These are phyloP conservation scores for Cladophialophora yegresii DNA, from an alignment of 2,329 filamentous ascomycete species.

Conservation along the genomic window DNA sequence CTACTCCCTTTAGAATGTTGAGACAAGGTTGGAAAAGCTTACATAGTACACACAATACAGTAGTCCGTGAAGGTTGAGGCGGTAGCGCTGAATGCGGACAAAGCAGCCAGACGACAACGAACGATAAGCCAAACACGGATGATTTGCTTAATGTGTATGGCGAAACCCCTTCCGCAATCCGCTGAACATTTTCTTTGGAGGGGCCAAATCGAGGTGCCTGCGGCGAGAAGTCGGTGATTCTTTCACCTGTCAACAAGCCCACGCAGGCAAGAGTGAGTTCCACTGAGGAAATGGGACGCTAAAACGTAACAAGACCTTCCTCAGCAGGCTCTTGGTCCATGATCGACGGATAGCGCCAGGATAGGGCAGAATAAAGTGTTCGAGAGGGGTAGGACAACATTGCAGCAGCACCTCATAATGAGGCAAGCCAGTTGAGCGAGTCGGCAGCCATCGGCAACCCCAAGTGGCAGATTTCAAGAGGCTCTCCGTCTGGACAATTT, in stretches of 20 bases:
- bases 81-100: constrained; percentile 8
- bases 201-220: background rate
- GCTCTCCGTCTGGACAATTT: background rate
- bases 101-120: background rate
- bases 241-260: constrained; percentile 4
- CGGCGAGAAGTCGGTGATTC: background rate
- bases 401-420: constrained; percentile 20
- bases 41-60: background rate
- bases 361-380: constrained; percentile 12
- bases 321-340: constrained; percentile 12
- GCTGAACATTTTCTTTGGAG: background rate
- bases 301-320: background rate
- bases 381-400: constrained; percentile 9
- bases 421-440: constrained; percentile 6
- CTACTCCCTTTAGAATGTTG: background rate
- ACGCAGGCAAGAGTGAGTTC: background rate
- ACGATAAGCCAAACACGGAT: constrained; percentile 19
- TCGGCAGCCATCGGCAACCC: constrained; percentile 15
- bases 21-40: constrained; percentile 1
- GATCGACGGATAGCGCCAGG: constrained; percentile 30
- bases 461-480: background rate
- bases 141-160: constrained; percentile 24
- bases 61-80: background rate
- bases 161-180: background rate
- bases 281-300: background rate